Percentiles rank a stretch among this genome's conserved stretches.
Conservation (phyloP, 2,329 filamentous ascomycete species). For the Xylariaceae sp. region DNA sequence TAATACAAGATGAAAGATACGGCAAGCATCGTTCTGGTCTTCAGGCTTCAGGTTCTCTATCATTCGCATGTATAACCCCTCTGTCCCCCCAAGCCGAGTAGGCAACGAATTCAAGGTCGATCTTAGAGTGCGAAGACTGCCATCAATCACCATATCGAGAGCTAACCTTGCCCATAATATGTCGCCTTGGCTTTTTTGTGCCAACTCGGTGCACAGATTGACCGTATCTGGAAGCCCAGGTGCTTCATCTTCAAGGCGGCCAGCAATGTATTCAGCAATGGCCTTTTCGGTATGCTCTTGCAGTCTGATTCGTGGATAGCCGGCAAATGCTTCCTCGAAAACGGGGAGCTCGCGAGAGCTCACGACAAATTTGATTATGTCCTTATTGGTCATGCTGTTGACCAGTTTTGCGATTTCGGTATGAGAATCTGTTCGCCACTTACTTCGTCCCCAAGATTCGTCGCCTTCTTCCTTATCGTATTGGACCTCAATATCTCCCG, state of each 20-base stretch:
- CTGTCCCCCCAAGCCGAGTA: conserved; percentile 38
- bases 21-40: conserved; percentile 36
- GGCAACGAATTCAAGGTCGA: conserved; percentile 40
- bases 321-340: conserved; percentile 37
- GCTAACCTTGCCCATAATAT: conserved; percentile 42
- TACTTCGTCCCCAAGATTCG: conserved; percentile 40
- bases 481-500: conserved; percentile 36
- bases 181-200: conserved; percentile 38
- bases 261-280: conserved; percentile 39
- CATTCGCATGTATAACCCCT: conserved; percentile 44
- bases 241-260: conserved; percentile 40
- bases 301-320: conserved; percentile 35
- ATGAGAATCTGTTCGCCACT: conserved; percentile 41
- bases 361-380: conserved; percentile 38
- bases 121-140: conserved; percentile 38
- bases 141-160: conserved; percentile 41
- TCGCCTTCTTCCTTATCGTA: conserved; percentile 39
- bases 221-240: conserved; percentile 39
- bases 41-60: conserved; percentile 38
- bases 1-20: conserved; percentile 41
- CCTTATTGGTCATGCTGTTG: conserved; percentile 38
- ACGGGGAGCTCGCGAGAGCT: conserved; percentile 39
- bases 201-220: conserved; percentile 38
- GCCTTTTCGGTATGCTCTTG: conserved; percentile 40
- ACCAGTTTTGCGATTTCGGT: conserved; percentile 37